phyloP scores from a whole-genome alignment of 225 moss, liverwort and hornwort genomes.

The Bryoerythrophyllum caledonicum region DNA sequence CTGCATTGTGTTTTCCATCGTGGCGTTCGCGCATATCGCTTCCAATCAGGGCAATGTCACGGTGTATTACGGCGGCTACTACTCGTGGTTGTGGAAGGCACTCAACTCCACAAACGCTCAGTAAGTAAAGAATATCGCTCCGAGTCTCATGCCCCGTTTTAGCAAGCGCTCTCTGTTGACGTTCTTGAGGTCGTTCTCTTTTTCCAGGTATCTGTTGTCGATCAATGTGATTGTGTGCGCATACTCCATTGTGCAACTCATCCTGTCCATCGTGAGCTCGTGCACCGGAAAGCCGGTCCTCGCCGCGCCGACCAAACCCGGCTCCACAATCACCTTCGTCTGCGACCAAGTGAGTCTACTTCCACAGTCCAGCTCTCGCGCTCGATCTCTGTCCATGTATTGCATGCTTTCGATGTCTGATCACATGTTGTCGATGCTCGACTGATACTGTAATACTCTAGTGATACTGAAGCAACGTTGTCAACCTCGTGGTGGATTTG shows the following conservation, averaged over 20 bases:
- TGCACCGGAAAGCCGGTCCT: slow-evolving; percentile 21
- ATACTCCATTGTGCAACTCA: slow-evolving; percentile 36
- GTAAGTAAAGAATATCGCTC: slow-evolving; percentile 10
- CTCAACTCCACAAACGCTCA: neutral
- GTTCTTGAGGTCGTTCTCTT: too few species aligned
- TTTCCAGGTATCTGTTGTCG: slow-evolving; percentile 33
- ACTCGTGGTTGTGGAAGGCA: slow-evolving; percentile 19
- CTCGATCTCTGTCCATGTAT: too few species aligned
- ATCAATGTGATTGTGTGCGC: slow-evolving; percentile 34
- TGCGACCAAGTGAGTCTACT: slow-evolving; percentile 29
- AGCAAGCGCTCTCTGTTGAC: too few species aligned
- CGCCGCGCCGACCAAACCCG: slow-evolving; percentile 6
- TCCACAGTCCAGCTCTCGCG: too few species aligned
- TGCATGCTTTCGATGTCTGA: too few species aligned
- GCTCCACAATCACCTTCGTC: slow-evolving; percentile 16
- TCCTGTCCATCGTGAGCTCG: slow-evolving; percentile 12
- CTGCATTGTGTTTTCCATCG: slow-evolving; percentile 10
- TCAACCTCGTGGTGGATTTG: too few species aligned
- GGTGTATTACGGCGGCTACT: too few species aligned
- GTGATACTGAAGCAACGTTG: too few species aligned
- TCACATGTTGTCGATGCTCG: too few species aligned
- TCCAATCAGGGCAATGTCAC: slow-evolving; percentile 15
- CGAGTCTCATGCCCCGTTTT: too few species aligned
- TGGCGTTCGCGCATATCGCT: slow-evolving; percentile 16
- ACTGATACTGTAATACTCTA: too few species aligned